These are phyloP conservation scores for Epichloe hybrida DNA, from an alignment of 2,329 filamentous ascomycete genomes.

Conservation along the genomic window DNA sequence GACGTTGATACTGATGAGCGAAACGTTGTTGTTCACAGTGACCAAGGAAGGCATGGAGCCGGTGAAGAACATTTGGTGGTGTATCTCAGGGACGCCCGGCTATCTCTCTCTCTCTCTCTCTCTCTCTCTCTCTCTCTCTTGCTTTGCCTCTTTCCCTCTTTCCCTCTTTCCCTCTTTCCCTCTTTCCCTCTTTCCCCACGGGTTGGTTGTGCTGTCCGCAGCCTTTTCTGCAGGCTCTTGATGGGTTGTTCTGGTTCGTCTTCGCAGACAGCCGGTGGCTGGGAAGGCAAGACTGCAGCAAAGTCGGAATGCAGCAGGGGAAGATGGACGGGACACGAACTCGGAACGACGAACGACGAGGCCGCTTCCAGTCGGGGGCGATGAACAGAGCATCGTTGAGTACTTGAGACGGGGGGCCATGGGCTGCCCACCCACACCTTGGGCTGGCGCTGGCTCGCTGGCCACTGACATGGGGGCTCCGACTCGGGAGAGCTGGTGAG, in stretches of 20 bases:
- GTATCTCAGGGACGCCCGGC: neutral
- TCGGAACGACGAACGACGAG: neutral
- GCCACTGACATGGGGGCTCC: neutral
- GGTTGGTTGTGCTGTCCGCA: neutral
- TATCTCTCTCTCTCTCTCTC: neutral
- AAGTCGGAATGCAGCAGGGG: neutral
- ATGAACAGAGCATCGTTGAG: neutral
- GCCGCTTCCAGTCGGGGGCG: neutral
- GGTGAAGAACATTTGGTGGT: slow-evolving; percentile 6
- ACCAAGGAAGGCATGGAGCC: slow-evolving; percentile 43
- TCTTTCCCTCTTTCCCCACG: neutral
- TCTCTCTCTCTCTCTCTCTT: neutral
- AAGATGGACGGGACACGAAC: neutral
- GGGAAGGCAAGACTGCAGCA: neutral
- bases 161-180: neutral
- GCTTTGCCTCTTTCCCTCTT: too few relatives aligned
- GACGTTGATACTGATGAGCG: slow-evolving; percentile 44
- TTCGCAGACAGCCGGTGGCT: neutral
- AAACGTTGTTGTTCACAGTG: slow-evolving; percentile 48
- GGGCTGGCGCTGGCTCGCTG: neutral
- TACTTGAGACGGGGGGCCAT: too few relatives aligned
- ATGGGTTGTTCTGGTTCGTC: too few relatives aligned
- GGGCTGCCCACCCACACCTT: neutral
- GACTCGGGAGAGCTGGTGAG: too few relatives aligned
- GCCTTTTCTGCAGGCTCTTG: too few relatives aligned